Evolutionary conservation across 164 flowering plant genomes (phyloP).

Genomic region (Umbilicus rupestris): DNA sequence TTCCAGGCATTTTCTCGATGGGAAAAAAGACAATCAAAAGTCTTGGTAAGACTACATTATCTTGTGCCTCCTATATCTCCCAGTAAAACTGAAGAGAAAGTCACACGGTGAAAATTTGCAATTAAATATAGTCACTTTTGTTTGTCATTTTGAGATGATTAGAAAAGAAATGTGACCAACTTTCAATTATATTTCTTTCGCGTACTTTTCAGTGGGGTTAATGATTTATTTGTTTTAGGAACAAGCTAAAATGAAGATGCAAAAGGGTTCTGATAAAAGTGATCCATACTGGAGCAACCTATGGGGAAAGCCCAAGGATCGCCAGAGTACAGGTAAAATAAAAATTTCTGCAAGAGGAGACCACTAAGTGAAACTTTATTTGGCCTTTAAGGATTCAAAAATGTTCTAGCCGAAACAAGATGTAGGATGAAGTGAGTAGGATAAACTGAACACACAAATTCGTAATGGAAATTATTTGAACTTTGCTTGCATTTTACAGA

Average conservation of each 20-base stretch:
- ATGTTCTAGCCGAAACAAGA: too few relatives aligned
- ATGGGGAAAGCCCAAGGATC: constrained; percentile 58
- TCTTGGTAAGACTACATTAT: constrained; percentile 47
- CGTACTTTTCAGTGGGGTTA: background rate
- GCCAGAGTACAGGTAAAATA: constrained; percentile 46
- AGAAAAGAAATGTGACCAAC: too few relatives aligned
- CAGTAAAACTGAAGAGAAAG: too few relatives aligned
- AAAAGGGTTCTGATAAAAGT: constrained; percentile 38
- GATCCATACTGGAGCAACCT: constrained; percentile 64
- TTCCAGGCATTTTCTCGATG: constrained; percentile 80
- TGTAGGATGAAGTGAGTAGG: too few relatives aligned
- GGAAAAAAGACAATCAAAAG: constrained; percentile 85
- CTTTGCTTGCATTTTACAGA: constrained; percentile 31
- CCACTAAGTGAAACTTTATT: too few relatives aligned
- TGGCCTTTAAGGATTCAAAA: too few relatives aligned
- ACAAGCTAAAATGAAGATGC: constrained; percentile 62
- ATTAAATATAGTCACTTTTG: too few relatives aligned
- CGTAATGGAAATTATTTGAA: background rate
- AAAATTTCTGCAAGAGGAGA: background rate
- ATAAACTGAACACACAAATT: too few relatives aligned
- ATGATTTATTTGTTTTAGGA: constrained; percentile 29
- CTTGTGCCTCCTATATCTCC: background rate
- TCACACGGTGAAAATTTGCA: too few relatives aligned
- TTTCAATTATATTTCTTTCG: background rate
- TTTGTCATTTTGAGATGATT: too few relatives aligned